A percentile compares a stretch with the other conserved stretches of the same genome.
Evolutionary conservation across 2,329 filamentous ascomycete species (phyloP).

Genomic region (Metarhizium album): DNA sequence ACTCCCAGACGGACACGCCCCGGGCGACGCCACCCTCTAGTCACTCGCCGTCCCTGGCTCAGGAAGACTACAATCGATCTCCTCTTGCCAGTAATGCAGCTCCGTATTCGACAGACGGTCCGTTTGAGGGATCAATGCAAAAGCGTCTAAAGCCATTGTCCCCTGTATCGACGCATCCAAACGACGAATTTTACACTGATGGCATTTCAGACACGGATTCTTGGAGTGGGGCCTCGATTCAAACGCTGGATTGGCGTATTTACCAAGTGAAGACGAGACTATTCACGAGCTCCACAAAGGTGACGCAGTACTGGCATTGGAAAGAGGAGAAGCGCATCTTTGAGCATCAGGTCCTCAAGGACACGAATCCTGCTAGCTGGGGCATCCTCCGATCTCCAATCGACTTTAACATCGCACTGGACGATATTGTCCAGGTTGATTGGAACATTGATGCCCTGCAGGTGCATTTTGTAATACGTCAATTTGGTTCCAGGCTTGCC

Average conservation of each 20-base stretch:
- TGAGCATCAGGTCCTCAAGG: conserved; percentile 43
- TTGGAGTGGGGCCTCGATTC: conserved; percentile 32
- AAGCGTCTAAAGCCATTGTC: conserved; percentile 17
- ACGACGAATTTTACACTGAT: conserved; percentile 31
- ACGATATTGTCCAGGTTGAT: conserved; percentile 34
- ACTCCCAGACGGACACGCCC: conserved; percentile 18
- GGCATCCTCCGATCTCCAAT: conserved; percentile 38
- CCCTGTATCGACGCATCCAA: conserved; percentile 8
- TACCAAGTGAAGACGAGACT: conserved; percentile 39
- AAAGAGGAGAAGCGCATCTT: conserved; percentile 28
- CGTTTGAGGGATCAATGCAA: conserved; percentile 8
- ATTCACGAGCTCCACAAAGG: conserved; percentile 33
- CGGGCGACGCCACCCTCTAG: conserved; percentile 17
- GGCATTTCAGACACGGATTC: conserved; percentile 44
- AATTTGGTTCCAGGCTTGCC: conserved; percentile 15
- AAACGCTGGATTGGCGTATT: conserved; percentile 38
- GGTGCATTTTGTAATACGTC: conserved; percentile 30
- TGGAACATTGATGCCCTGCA: conserved; percentile 32
- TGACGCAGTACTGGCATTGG: conserved; percentile 49
- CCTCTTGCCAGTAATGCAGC: background rate
- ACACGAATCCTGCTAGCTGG: conserved; percentile 34
- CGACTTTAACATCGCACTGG: conserved; percentile 37
- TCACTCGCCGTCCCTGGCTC: conserved; percentile 16
- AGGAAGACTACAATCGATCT: conserved; percentile 7
- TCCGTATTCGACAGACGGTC: background rate